Evolutionary conservation across 2,329 filamentous ascomycete genomes (phyloP).

Genomic region (Aspergillus sp.): DNA sequence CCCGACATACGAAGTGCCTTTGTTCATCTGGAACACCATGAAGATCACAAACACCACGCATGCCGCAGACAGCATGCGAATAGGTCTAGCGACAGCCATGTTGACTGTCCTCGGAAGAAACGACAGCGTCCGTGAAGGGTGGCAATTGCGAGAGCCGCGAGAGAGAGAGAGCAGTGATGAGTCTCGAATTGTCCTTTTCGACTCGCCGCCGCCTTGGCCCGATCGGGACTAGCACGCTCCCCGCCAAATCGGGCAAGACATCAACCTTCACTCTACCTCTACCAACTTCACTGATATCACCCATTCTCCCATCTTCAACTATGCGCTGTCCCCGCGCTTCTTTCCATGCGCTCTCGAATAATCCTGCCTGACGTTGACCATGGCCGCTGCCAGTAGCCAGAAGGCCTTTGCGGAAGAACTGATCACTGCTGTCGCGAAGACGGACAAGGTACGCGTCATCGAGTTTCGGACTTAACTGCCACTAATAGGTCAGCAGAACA

Average conservation of each 20-base stretch:
- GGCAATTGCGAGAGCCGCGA: neutral
- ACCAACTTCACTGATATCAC: neutral
- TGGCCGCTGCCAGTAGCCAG: constrained; percentile 70
- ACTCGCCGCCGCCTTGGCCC: constrained; percentile 22
- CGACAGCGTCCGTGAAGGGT: neutral
- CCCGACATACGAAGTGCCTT: constrained; percentile 35
- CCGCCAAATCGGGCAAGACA: constrained; percentile 11
- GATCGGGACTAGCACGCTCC: constrained; percentile 26
- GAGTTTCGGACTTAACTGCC: neutral
- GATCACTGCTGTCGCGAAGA: constrained; percentile 61
- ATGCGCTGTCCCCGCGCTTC: constrained; percentile 6
- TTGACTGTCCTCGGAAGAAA: constrained; percentile 27
- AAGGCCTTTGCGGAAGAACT: constrained; percentile 69
- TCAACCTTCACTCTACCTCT: constrained; percentile 4
- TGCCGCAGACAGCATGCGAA: constrained; percentile 73
- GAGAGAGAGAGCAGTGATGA: neutral
- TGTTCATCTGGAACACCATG: constrained; percentile 74
- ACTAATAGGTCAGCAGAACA: constrained; percentile 27
- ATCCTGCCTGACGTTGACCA: constrained; percentile 35
- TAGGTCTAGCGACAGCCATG: constrained; percentile 84
- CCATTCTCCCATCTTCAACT: neutral
- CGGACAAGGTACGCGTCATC: constrained; percentile 45
- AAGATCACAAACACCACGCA: constrained; percentile 74
- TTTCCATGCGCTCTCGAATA: neutral
- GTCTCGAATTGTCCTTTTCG: constrained; percentile 7